Evolutionary conservation across 371 early-diverging fungal species (phyloP), one percentile per base, ranked within the genome.

Genomic region (Apophysomyces elegans): DNA sequence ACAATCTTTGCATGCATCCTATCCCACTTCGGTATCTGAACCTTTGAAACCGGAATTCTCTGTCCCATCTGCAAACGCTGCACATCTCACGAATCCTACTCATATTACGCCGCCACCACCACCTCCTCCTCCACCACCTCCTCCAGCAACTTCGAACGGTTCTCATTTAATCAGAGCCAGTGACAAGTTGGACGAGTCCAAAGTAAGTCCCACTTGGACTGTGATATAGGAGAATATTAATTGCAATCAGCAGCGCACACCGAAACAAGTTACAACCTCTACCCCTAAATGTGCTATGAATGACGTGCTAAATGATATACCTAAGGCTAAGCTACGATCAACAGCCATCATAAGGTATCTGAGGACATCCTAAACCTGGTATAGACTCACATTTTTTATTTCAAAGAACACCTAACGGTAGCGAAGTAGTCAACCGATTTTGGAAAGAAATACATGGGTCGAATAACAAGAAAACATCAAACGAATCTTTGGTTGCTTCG

Each of bases 401-500:
- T 45, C 36, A 44, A 26, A 67, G 68, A 36, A 63, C 56, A 21
- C 63, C 68, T 4, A 58, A 58, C n/a, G 68, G 68, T 35, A 67
- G 61, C 50, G 58, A 45, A 35, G 41, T 63, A 0, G 36, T 43
- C 1, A 67, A 67, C 36, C 43, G 39, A 16, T 47, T 67, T 54
- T 67, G 68, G 68, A 50, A 63, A 43, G 68, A 67, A 50, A 67
- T 67, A 32, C 68, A 67, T 16, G 59, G 43, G 16, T 50, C 62
- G 12, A 50, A 35, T 39, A 39, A 13, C 8, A 54, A 56, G 36
- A 45, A 18, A 32, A 46, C 14, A 5, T 21, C 16, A 26, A 61
- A 16, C n/a, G 36, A 39, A 47, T 43, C 59, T 7, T 32, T 47
- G 32, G 56, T 37, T 12, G n/a, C 3, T 54, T n/a, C 32, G 9